These are phyloP conservation scores for Lasiodiplodia citricola DNA, from an alignment of 2,329 filamentous ascomycete species.

Conservation along the genomic window DNA sequence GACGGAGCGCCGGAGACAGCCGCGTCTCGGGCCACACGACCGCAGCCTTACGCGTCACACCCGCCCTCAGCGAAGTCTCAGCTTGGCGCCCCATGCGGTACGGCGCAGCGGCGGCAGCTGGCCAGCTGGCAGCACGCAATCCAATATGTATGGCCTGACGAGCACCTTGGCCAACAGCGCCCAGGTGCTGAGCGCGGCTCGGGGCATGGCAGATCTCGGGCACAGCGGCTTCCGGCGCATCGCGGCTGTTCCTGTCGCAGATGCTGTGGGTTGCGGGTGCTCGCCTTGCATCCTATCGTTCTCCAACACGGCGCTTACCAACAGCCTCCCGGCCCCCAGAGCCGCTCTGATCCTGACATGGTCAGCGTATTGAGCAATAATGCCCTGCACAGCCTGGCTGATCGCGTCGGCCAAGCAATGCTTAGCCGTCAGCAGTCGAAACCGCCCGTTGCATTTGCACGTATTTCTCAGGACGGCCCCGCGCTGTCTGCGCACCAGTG, in stretches of 20 bases:
- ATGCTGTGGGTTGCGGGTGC: conserved; percentile 10
- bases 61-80: conserved; percentile 25
- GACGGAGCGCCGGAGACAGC: conserved; percentile 12
- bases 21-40: conserved; percentile 17
- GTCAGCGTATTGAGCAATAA: conserved; percentile 1
- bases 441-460: conserved; percentile 6
- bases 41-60: conserved; percentile 27
- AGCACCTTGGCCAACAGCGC: conserved; percentile 13
- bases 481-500: background rate
- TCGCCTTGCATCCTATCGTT: conserved; percentile 9
- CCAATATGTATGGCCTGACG: conserved; percentile 9
- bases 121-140: conserved; percentile 21
- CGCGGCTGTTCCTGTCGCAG: conserved; percentile 20
- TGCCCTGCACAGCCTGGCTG: conserved; percentile 14
- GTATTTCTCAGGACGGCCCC: conserved; percentile 18
- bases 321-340: background rate
- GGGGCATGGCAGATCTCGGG: conserved; percentile 14
- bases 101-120: conserved; percentile 10
- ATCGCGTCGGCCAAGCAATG: conserved; percentile 19
- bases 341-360: background rate
- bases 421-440: conserved; percentile 18
- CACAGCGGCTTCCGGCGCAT: conserved; percentile 12
- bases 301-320: conserved; percentile 4
- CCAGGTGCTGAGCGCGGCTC: conserved; percentile 15
- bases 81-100: conserved; percentile 23